These are phyloP conservation scores for Plasmodium ovale DNA, from an alignment of 169 alveolate genomes.

Conservation along the genomic window DNA sequence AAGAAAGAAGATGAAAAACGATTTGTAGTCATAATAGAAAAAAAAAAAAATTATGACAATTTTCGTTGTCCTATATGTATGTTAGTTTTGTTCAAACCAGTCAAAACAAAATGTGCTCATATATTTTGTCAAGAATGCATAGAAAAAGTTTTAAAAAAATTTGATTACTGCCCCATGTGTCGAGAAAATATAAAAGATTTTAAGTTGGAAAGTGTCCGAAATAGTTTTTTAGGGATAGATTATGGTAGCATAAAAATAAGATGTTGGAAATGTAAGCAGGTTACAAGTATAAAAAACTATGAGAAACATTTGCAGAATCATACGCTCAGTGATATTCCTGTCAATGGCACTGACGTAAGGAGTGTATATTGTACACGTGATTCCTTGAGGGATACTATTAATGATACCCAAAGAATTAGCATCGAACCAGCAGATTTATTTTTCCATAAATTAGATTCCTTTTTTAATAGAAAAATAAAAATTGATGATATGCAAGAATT, in stretches of 20 bases:
- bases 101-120: slow-evolving; percentile 79
- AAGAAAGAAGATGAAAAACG: slow-evolving; percentile 30
- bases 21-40: slow-evolving; percentile 40
- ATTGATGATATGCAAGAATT: slow-evolving; percentile 4
- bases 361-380: background rate
- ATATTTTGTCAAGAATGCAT: slow-evolving; percentile 78
- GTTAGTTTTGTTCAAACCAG: slow-evolving; percentile 78
- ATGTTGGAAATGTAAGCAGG: slow-evolving; percentile 17
- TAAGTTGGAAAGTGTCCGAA: slow-evolving; percentile 14
- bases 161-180: slow-evolving; percentile 57
- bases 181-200: slow-evolving; percentile 27
- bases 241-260: slow-evolving; percentile 35
- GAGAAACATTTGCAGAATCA: slow-evolving; percentile 29
- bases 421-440: background rate
- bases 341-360: background rate
- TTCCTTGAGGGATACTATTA: background rate
- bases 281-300: slow-evolving; percentile 44
- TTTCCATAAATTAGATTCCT: background rate
- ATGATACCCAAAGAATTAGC: background rate
- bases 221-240: slow-evolving; percentile 19
- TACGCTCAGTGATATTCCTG: background rate
- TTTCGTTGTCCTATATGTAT: slow-evolving; percentile 76
- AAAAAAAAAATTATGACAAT: slow-evolving; percentile 50
- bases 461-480: slow-evolving; percentile 8
- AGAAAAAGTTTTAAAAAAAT: slow-evolving; percentile 66